Evolutionary conservation across 2,329 filamentous ascomycete species (phyloP), one percentile per base, ranked within the genome.

Genomic region (Mycosphaerella sp.): DNA sequence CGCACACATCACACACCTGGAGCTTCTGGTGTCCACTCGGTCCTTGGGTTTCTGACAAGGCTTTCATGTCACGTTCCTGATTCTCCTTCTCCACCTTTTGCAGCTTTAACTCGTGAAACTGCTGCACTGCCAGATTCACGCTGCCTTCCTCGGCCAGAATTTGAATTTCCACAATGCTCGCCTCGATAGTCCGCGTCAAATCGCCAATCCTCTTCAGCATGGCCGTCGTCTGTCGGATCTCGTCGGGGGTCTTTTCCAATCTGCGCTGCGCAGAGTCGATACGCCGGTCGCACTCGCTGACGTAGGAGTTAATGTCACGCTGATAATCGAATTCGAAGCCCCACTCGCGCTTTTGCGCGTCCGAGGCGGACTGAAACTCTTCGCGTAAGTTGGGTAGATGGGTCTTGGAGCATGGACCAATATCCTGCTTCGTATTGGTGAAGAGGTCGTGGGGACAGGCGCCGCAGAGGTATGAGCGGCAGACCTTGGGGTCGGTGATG

Each of bases 361-460:
- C 77, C 3, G 86, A 76, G 0, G 93, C 82, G 1, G 76, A 78
- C 63, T 95, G 87, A 72, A 93, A 98, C 70, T 98, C 91, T 45
- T 84, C 78, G 73, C 95, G 96, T 61, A 97, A 79, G 10, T 84
- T 83, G 70, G 96, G 91, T 46, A 83, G 87, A 74, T 98, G 93
- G 26, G 92, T 81, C 70, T 92, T 93, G 47, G 88, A 82, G 68
- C 93, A 98, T 0, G 84, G 81, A 2, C 93, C 93, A 34, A 97
- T 81, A 70, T 98, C 93, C 79, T 97, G 91, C 76, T 96, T 97
- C 44, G 93, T 98, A 75, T 98, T 98, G 62, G 92, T 98, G 80
- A 98, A 98, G 68, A 98, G 89, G 70, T 98, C 93, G 78, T 97
- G 92, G 0, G 93, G 93, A 72, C 93, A 98, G 55, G 89, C 95